A percentile compares a stretch with the other conserved stretches of the same genome.
Conservation (phyloP, 2,329 filamentous ascomycete genomes). For the Daldinia eschscholtzii region DNA sequence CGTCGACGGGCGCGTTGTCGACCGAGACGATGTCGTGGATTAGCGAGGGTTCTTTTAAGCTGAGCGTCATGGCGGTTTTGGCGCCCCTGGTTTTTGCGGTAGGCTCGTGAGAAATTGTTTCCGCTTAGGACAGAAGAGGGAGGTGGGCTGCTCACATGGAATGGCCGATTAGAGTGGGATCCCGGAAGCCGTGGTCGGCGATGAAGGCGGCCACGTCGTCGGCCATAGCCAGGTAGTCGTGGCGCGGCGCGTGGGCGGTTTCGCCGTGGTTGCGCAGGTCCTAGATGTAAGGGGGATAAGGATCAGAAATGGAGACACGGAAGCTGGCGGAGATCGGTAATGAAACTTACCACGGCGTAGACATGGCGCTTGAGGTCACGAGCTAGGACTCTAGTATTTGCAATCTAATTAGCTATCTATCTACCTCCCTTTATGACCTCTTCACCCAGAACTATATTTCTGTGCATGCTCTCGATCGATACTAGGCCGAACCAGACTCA, state of each 20-base stretch:
- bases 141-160: conserved; percentile 75
- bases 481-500: conserved; percentile 65
- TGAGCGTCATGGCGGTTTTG: conserved; percentile 91
- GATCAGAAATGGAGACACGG: conserved; percentile 29
- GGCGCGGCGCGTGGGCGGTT: conserved; percentile 79
- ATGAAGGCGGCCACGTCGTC: conserved; percentile 87
- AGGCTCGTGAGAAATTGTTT: neutral
- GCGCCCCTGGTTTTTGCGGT: conserved; percentile 72
- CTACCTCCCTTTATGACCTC: too few relatives aligned
- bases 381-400: conserved; percentile 74
- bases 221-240: conserved; percentile 87
- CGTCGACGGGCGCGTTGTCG: conserved; percentile 91
- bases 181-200: conserved; percentile 73
- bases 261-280: conserved; percentile 95
- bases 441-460: too few relatives aligned
- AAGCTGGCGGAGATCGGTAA: neutral
- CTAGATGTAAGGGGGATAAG: conserved; percentile 56
- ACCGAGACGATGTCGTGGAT: conserved; percentile 83
- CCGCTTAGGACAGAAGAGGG: neutral
- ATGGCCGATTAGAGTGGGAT: conserved; percentile 87
- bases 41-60: conserved; percentile 75
- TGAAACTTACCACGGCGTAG: conserved; percentile 78
- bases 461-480: too few relatives aligned
- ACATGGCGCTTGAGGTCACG: conserved; percentile 83
- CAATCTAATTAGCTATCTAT: neutral